These are phyloP conservation scores for Diaporthe citriasiana DNA, from an alignment of 2,329 filamentous ascomycete species.

Conservation along the genomic window DNA sequence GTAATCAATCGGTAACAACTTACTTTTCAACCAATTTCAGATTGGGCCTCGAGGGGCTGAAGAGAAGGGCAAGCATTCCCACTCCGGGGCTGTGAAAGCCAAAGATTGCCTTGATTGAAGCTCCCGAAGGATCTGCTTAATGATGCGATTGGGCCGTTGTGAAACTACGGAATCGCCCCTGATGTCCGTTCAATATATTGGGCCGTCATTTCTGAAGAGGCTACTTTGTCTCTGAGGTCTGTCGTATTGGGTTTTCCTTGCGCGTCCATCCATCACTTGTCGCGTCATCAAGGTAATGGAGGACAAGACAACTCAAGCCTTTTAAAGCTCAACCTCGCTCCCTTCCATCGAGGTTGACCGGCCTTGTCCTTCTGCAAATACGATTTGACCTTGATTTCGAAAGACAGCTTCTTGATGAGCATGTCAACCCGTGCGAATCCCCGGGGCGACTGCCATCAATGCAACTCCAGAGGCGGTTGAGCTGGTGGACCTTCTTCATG, in stretches of 20 bases:
- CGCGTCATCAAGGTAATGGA: too few relatives aligned
- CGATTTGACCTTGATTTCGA: not conserved
- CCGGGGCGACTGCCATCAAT: not conserved
- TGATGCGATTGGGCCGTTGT: not conserved
- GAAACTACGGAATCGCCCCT: not conserved
- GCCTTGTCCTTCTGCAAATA: not conserved
- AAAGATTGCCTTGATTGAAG: not conserved
- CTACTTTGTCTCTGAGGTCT: not conserved
- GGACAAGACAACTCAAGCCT: not conserved
- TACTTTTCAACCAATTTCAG: not conserved
- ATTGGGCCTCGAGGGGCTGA: not conserved
- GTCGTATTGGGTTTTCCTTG: not conserved
- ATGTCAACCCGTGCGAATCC: not conserved
- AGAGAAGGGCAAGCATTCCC: not conserved
- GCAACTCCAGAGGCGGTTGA: not conserved
- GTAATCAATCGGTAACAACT: not conserved
- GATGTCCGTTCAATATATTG: not conserved
- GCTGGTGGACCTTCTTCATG: not conserved
- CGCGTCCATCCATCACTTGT: not conserved
- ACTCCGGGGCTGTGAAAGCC: not conserved
- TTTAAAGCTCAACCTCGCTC: not conserved
- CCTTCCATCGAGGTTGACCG: too few relatives aligned
- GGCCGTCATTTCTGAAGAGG: not conserved
- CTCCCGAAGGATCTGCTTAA: not conserved
- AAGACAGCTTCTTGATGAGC: not conserved